Percentiles rank a stretch among this genome's conserved stretches.
phyloP scores from a whole-genome alignment of 2,329 filamentous ascomycete species.

The Bipolaris zeicola region DNA sequence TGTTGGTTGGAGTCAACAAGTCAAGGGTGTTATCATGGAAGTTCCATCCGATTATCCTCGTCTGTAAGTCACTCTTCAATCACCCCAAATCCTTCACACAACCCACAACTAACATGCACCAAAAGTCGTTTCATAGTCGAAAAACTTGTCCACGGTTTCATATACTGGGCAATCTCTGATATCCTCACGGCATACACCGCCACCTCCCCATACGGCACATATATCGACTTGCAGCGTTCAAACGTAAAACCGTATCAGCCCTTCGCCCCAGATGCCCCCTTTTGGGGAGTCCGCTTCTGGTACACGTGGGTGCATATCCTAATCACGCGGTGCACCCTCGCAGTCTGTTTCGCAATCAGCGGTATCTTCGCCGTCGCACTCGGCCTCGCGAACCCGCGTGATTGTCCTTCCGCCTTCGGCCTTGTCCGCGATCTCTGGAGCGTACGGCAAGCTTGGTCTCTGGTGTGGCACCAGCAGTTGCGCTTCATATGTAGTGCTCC shows the following conservation, averaged over 20 bases:
- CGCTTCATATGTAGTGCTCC: slow-evolving; percentile 28
- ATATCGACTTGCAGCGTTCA: slow-evolving; percentile 18
- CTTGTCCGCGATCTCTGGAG: slow-evolving; percentile 22
- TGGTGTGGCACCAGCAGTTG: slow-evolving; percentile 35
- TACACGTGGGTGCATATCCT: slow-evolving; percentile 29
- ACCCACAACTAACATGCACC: not conserved
- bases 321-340: slow-evolving; percentile 24
- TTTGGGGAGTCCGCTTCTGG: slow-evolving; percentile 15
- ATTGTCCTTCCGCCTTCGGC: slow-evolving; percentile 36
- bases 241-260: slow-evolving; percentile 6
- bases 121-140: slow-evolving; percentile 29
- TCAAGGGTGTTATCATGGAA: slow-evolving; percentile 33
- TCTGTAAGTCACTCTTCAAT: slow-evolving; percentile 19
- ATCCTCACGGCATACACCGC: slow-evolving; percentile 23
- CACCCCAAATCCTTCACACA: too few relatives aligned
- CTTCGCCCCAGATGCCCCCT: slow-evolving; percentile 8
- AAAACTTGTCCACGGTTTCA: slow-evolving; percentile 17
- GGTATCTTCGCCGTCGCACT: slow-evolving; percentile 24
- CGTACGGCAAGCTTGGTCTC: slow-evolving; percentile 32
- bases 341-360: slow-evolving; percentile 17
- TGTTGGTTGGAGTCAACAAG: slow-evolving; percentile 35
- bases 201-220: slow-evolving; percentile 29
- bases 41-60: slow-evolving; percentile 25
- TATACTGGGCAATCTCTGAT: slow-evolving; percentile 25
- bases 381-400: slow-evolving; percentile 26